Base-by-base conservation (phyloP, 208 protist genomes). In the Wallacemonas rigidus region DNA sequence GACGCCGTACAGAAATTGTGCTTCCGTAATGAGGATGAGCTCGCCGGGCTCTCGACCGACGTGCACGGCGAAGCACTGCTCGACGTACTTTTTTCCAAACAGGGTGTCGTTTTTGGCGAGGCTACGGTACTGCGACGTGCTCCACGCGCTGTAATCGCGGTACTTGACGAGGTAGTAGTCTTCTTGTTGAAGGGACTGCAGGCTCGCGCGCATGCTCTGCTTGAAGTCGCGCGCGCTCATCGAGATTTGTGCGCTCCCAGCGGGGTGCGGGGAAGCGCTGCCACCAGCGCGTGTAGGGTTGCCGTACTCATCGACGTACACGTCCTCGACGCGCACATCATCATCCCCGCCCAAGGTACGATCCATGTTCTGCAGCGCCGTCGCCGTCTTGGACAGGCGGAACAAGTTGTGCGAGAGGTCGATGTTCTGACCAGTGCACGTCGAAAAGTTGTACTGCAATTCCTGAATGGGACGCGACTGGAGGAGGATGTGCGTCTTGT, bases 81-180 rank as follows among this genome's bases (percentile, higher is more conserved):
- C 90, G 4, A 95, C 80, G 68, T 95, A 95, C 61, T 81, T 87
- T 26, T 83, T 80, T 7, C 86, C 87, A 57, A 89, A 82, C 44
- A 87, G 72, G 48, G 73, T 72, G 80, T 95, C 90, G 38, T 65
- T 81, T 73, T 89, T 86, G 50, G 81, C 75, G 60, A 92, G 72
- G 60, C 55, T 67, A 56, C 67, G 68, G 80, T 95, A 92, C 47
- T 84, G 65, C 4, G 64, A 41, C 40, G 84, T 79, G 2, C 85
- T 87, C 90, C 90, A 95, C 8, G 75, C 43, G 54, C 85, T 91
- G 81, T 95, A 95, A 68, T 95, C 90, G 50, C 90, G 87, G 72
- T 95, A 95, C 62, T 72, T 75, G 63, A 95, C 90, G 41, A 95
- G 79, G 69, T 92, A 95, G 75, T 91, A 95, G 67, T 95, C 87